Percentiles rank a stretch among this genome's conserved stretches.
Evolutionary conservation across 768 basidiomycete genomes (phyloP).

Genomic region (Lactarius pseudohatsudake): DNA sequence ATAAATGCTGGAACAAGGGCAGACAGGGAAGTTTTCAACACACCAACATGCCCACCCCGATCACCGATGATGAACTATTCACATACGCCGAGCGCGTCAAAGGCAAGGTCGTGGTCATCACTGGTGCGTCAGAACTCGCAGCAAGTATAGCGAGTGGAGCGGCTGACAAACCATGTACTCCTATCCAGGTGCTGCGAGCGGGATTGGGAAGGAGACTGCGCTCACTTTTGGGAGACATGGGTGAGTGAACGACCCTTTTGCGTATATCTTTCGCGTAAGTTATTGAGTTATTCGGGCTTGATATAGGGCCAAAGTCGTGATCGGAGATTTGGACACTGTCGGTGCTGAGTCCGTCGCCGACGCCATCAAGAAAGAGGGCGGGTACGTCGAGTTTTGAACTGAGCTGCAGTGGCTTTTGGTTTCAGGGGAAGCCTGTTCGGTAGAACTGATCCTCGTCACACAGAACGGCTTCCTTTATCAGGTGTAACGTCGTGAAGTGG

Average conservation of each 20-base stretch:
- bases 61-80: slow-evolving; percentile 21
- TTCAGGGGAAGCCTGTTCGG: not conserved
- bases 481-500: slow-evolving; percentile 54
- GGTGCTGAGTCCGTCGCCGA: slow-evolving; percentile 43
- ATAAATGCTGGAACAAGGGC: not conserved
- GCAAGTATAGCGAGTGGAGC: not conserved
- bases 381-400: slow-evolving; percentile 38
- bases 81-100: slow-evolving; percentile 10
- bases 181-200: slow-evolving; percentile 31
- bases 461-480: slow-evolving; percentile 39
- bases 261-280: not conserved
- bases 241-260: slow-evolving; percentile 34
- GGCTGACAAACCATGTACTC: not conserved
- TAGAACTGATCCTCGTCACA: not conserved
- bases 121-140: slow-evolving; percentile 9
- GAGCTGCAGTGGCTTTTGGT: not conserved
- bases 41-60: slow-evolving; percentile 10
- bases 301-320: slow-evolving; percentile 49
- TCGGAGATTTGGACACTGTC: slow-evolving; percentile 49
- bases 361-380: slow-evolving; percentile 44
- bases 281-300: not conserved
- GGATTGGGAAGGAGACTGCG: slow-evolving; percentile 54
- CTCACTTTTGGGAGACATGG: slow-evolving; percentile 52
- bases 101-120: slow-evolving; percentile 25
- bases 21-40: not conserved